A percentile compares a stretch with the other conserved stretches of the same genome.
Conservation (phyloP, 768 basidiomycete species). For the Rhodosporidiobolus sp. region DNA sequence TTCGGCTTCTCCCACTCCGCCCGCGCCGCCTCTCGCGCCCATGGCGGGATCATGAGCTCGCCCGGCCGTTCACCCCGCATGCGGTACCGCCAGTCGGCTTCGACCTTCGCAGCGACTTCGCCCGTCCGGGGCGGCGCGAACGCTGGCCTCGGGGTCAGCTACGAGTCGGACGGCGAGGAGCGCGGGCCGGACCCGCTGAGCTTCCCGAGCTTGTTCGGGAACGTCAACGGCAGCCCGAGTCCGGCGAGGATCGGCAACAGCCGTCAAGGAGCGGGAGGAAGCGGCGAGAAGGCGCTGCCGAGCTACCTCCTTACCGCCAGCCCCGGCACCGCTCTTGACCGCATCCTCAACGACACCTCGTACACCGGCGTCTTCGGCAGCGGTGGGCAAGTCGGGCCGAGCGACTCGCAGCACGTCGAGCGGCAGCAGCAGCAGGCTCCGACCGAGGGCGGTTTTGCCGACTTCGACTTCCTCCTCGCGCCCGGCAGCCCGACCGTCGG, state of each 20-base stretch:
- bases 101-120: slow-evolving; percentile 17
- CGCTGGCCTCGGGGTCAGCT: not conserved
- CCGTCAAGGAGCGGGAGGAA: not conserved
- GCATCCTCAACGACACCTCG: slow-evolving; percentile 40
- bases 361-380: slow-evolving; percentile 5
- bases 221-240: slow-evolving; percentile 23
- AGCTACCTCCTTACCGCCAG: slow-evolving; percentile 40
- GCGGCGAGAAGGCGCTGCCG: slow-evolving; percentile 13
- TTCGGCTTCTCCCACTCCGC: slow-evolving; percentile 10
- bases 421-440: not conserved
- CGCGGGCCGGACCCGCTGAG: slow-evolving; percentile 4
- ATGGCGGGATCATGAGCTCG: slow-evolving; percentile 25
- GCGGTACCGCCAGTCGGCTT: not conserved
- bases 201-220: slow-evolving; percentile 22
- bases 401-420: not conserved
- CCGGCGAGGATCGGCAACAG: slow-evolving; percentile 3
- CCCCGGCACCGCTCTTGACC: slow-evolving; percentile 38
- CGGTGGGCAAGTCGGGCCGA: slow-evolving; percentile 18
- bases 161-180: slow-evolving; percentile 17
- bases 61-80: slow-evolving; percentile 30
- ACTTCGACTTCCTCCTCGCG: slow-evolving; percentile 30
- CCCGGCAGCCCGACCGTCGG: slow-evolving; percentile 17
- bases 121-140: slow-evolving; percentile 14
- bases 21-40: not conserved
- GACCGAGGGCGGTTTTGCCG: not conserved